A percentile compares a stretch with the other conserved stretches of the same genome.
Evolutionary conservation across 371 early-diverging fungal genomes (phyloP).

Genomic region (Phascolomyces articulosus): DNA sequence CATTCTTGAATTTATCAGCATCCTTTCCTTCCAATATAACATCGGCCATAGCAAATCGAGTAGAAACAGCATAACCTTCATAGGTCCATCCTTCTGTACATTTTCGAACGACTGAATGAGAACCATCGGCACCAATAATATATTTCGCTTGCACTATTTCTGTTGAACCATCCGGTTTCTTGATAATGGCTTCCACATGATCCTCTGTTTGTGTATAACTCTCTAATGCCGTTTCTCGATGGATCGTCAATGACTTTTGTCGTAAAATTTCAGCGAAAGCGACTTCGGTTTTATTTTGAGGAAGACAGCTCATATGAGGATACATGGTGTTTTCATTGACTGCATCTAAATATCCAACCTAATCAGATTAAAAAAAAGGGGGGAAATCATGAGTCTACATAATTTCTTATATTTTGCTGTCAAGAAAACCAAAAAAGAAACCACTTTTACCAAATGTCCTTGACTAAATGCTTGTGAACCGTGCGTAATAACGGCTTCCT

Average conservation of each 20-base stretch:
- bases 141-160: constrained; percentile 24
- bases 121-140: constrained; percentile 46
- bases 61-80: constrained; percentile 30
- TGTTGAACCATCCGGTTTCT: not conserved
- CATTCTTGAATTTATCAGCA: constrained; percentile 4
- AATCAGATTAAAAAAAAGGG: not conserved
- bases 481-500: constrained; percentile 14
- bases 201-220: constrained; percentile 34
- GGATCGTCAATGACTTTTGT: constrained; percentile 13
- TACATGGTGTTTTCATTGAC: constrained; percentile 24
- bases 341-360: constrained; percentile 7
- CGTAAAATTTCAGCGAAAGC: constrained; percentile 10
- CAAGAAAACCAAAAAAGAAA: not conserved
- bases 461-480: constrained; percentile 25
- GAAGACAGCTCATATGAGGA: constrained; percentile 31
- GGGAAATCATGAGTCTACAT: too few species aligned
- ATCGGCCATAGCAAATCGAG: constrained; percentile 37
- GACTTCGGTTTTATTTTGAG: constrained; percentile 33
- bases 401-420: too few species aligned
- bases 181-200: constrained; percentile 19
- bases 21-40: constrained; percentile 20
- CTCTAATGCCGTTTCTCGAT: constrained; percentile 33
- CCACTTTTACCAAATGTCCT: constrained; percentile 23
- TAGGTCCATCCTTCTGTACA: constrained; percentile 32
- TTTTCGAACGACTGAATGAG: constrained; percentile 37